phyloP scores from a whole-genome alignment of 768 basidiomycete species.

The Boletus bicolor region DNA sequence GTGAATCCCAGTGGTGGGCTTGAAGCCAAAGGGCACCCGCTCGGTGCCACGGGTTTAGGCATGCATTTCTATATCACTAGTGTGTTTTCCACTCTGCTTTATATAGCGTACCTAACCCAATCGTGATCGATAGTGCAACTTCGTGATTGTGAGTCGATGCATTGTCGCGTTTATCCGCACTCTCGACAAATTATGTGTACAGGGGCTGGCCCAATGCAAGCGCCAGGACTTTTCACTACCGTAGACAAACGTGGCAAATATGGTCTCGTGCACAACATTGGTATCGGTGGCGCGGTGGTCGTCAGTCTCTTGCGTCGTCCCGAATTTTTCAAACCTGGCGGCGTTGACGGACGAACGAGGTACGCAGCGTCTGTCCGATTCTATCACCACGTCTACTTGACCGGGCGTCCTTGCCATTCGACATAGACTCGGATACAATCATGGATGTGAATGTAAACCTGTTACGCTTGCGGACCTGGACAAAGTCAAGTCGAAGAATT shows the following conservation, averaged over 20 bases:
- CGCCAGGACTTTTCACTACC: slow-evolving; percentile 60
- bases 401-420: neutral
- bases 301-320: slow-evolving; percentile 74
- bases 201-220: slow-evolving; percentile 89
- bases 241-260: slow-evolving; percentile 70
- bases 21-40: slow-evolving; percentile 86
- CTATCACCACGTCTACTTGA: neutral
- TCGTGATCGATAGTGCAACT: slow-evolving; percentile 57
- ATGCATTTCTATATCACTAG: slow-evolving; percentile 88
- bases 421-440: slow-evolving; percentile 74
- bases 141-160: slow-evolving; percentile 52
- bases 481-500: slow-evolving; percentile 70
- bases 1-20: slow-evolving; percentile 83
- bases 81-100: slow-evolving; percentile 31
- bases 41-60: slow-evolving; percentile 78
- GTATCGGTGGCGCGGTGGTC: slow-evolving; percentile 77
- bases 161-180: neutral
- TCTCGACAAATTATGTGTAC: neutral
- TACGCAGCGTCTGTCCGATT: slow-evolving; percentile 20
- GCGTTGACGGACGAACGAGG: slow-evolving; percentile 66
- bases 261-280: slow-evolving; percentile 81
- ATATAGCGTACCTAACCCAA: neutral
- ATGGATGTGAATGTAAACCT: slow-evolving; percentile 62
- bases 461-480: slow-evolving; percentile 64
- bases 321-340: slow-evolving; percentile 68